Evolutionary conservation across 2,329 filamentous ascomycete genomes (phyloP), one percentile per base, ranked within the genome.

Genomic region (Periglandula ipomoeae): DNA sequence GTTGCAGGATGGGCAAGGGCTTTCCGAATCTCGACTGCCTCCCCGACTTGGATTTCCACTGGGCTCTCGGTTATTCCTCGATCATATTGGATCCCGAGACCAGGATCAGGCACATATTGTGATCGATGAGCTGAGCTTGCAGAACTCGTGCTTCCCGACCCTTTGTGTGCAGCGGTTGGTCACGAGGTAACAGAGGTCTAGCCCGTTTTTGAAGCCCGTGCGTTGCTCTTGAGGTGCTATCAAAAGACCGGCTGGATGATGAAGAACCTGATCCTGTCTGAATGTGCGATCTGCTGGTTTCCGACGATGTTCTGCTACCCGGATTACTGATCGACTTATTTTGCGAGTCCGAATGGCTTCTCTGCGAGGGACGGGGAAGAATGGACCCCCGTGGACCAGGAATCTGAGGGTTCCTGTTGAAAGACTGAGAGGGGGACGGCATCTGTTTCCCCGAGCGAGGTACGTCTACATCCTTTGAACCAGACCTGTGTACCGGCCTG

Each of bases 1-100:
- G 69, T 70, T 35, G 73, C 68, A 6, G 70, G 63, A 20, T 71
- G 71, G 6, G 63, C 58, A 22, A 58, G 59, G 0, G 65, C 58
- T 38, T 63, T 68, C 30, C 65, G 61, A 30, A 68, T 55, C 37
- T 76, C 73, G 20, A 68, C 52, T n/a, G 61, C 61, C 35, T 73
- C 71, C 8, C 68, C 65, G 9, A 65, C 50, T 37, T 65, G 65
- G n/a, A 70, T 64, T 37, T 74, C 70, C 35, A 65, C 65, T 1
- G 73, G 71, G 40, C 70, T 76, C 32, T 67, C 65, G 0, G 70
- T 70, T 27, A 70, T 56, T 39, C 60, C 62, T 37, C 68, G 66
- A 52, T 75, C 72, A 30, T 69, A 56, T 32, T 67, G 65, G n/a
- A 64, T 56, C 9, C 61, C 60, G 20, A 59, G 53, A 11, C 59